Base-by-base conservation (phyloP, 306 rosid species). In the Rosa multiflora region DNA sequence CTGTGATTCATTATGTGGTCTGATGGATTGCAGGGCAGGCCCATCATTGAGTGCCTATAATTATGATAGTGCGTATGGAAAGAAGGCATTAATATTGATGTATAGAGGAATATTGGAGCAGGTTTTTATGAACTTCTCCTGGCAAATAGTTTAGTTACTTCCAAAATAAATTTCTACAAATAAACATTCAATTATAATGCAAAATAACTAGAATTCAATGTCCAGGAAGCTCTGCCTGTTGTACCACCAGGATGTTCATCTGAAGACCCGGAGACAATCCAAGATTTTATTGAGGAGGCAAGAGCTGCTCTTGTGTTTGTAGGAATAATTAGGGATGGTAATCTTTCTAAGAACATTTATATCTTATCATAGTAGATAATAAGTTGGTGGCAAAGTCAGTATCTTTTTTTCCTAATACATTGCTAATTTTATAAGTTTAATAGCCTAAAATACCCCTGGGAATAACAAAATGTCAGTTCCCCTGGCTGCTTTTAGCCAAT, bases 31-130 rank as follows among this genome's bases (percentile, higher is more conserved):
- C 91, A 96, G 99, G 91, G 99, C 99, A 64, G 99, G 99, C 71
- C 97, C 83, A 66, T 70, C 98, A 7, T 89, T 96, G 66, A 96
- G 90, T 87, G 99, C 97, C 47, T 96, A 93, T 81, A 96, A 93
- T 81, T 96, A 93, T 61, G 99, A 96, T 66, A 96, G 99, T 88
- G 91, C 94, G 49, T 93, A 89, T 74, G 99, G 99, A 82, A 96
- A 90, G 88, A 90, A 77, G 81, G 98, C 99, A 74, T 79, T 96
- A 77, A 63, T 86, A 88, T 67, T 93, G 84, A 90, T 96, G 99
- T 93, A 96, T 85, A 90, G 74, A 85, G 99, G 99, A 86, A 91
- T 93, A 71, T 81, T 93, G 96, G 99, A 93, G 84, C 97, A 96
- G 99, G 99, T 96, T 74, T 85, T 32, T 52, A 59, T 53, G 75